phyloP scores from a whole-genome alignment of 768 basidiomycete genomes.

The Trametes cubensis region DNA sequence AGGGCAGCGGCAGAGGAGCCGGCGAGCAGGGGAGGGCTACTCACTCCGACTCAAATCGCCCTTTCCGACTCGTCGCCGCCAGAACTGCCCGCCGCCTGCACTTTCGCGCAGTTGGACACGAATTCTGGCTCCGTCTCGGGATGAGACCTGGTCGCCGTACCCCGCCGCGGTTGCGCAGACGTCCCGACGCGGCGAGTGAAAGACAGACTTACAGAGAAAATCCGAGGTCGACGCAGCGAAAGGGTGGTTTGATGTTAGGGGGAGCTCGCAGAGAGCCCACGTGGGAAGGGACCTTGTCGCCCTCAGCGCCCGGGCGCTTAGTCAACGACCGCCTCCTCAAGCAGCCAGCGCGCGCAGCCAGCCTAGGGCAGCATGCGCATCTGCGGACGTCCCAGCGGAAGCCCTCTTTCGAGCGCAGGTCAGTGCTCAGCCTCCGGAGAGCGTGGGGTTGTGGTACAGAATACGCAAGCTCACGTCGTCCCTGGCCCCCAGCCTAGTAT shows the following conservation, averaged over 20 bases:
- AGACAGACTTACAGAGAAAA: conserved; percentile 8
- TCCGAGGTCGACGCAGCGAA: conserved; percentile 1
- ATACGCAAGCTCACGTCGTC: neutral
- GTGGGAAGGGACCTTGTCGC: conserved; percentile 19
- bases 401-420: neutral
- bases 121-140: conserved; percentile 12
- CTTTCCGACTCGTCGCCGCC: conserved; percentile 37
- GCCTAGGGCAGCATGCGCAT: neutral
- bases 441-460: conserved; percentile 8
- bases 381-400: neutral
- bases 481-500: neutral
- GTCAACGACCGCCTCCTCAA: conserved; percentile 3
- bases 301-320: conserved; percentile 19
- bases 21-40: conserved; percentile 23
- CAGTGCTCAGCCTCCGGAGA: neutral
- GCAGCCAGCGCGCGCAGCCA: neutral
- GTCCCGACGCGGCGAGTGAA: neutral
- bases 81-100: conserved; percentile 29
- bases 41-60: conserved; percentile 38
- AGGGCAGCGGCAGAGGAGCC: conserved; percentile 30
- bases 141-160: neutral
- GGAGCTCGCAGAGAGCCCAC: conserved; percentile 24
- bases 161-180: neutral
- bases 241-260: conserved; percentile 24
- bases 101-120: conserved; percentile 12